Evolutionary conservation across 1,284 basidiomycete species (phyloP), one percentile per base, ranked within the genome.

Genomic region (Gomphus sp.): DNA sequence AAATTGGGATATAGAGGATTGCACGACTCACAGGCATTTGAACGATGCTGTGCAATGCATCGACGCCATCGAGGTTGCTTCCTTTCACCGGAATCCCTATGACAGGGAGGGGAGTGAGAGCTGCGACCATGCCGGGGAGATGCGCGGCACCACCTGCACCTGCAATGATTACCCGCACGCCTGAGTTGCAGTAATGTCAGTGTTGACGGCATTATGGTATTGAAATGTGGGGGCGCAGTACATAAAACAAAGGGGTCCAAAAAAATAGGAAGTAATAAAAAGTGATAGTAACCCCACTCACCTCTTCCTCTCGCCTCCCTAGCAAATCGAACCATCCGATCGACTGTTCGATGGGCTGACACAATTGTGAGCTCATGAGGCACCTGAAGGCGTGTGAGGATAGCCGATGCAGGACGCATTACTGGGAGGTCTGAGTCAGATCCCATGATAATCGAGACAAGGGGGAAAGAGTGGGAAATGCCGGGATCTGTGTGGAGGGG

Each of bases 61-160:
- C 96, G 0, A 99, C 94, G 4, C 96, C 96, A 71, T 98, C 96
- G 25, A 99, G 77, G 0, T 87, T 82, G 70, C 91, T 94, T 12
- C 93, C 95, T 70, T 96, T 98, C 59, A 99, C 95, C 1, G 96
- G 96, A 0, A 99, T 96, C 33, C 97, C 96, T 50, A 99, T 86
- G 2, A 99, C 93, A 0, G 97, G 96, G 56, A 99, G 73, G 1
- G 85, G 78, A 0, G 95, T 98, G 84, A 98, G 87, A 12, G 91
- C 87, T 1, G 95, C 95, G 0, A 98, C 91, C 97, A 99, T 99
- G 0, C 97, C 97, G 0, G 97, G 96, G 10, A 99, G 74, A 74
- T 99, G 96, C 4, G 97, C 96, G 0, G 96, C 96, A 0, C 96
- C 97, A 25, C 96, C 97, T 0, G 97, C 96, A 10, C 96, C 96